Base-by-base conservation (phyloP, 108 stramenopile genomes). In the Conticribra guillardii region DNA sequence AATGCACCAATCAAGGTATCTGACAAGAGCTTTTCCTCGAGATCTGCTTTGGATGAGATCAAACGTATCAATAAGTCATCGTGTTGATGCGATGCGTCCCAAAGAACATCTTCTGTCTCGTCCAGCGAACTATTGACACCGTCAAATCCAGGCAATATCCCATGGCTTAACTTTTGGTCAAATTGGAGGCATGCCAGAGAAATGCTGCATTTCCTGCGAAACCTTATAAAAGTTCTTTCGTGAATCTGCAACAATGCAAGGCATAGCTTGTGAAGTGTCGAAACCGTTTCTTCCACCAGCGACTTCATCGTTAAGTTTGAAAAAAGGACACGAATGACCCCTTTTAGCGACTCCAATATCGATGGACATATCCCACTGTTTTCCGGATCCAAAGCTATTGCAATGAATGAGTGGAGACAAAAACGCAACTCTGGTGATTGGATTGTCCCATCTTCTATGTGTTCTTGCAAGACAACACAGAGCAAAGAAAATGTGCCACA, bases 361-460 rank as follows among this genome's bases (percentile, higher is more conserved):
- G 28, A 53, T 2, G 62, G 54, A 33, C 66, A 64, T 45, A 73
- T 54, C 2, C 41, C 22, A 29, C 22, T 45, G 70, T 77, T 77
- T 34, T 65, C 45, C 18, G 64, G 64, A 54, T 76, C 71, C 15
- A 81, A 51, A 5, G 73, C 60, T 28, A 73, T 57, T 37, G 64
- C 69, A 26, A 82, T 78, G 60, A 89, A 60, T 29, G 80, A 66
- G 17, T 81, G 79, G 16, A 89, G 28, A 44, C 75, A 80, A 73
- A 89, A 87, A 26, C 73, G 58, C 16, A 89, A 24, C 58, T 85
- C 82, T 18, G 56, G 53, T 32, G 71, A 52, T 45, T 82, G 52
- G 17, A 71, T 55, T 14, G 55, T 62, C 8, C 52, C 60, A 9
- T 72, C 49, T 51, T 54, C 45, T 16, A 82, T 51, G 23, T 71